Evolutionary conservation across 2,329 filamentous ascomycete species (phyloP).

Genomic region (Phialemoniopsis sp.): DNA sequence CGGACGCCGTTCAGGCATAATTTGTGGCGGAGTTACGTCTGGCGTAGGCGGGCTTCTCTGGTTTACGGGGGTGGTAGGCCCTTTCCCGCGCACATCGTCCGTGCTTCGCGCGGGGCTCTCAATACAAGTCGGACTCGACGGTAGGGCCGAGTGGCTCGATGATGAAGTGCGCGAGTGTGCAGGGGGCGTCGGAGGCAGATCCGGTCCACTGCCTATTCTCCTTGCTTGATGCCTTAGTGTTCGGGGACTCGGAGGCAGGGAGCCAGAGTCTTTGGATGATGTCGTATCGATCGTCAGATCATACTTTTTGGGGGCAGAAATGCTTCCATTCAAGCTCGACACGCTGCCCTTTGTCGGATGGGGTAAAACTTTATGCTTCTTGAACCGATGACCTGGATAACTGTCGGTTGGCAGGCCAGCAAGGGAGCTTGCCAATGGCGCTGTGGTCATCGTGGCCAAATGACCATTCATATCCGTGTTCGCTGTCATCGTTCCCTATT

Average conservation of each 20-base stretch:
- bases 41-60: conserved; percentile 69
- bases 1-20: conserved; percentile 29
- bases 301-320: conserved; percentile 9
- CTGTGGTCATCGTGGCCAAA: too few species aligned
- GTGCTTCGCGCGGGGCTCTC: conserved; percentile 32
- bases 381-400: conserved; percentile 15
- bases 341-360: conserved; percentile 23
- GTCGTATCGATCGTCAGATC: conserved; percentile 21
- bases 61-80: conserved; percentile 58
- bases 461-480: too few species aligned
- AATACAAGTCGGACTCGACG: conserved; percentile 34
- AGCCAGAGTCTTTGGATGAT: conserved; percentile 14
- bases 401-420: too few species aligned
- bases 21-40: conserved; percentile 67
- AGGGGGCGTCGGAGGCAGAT: conserved; percentile 60
- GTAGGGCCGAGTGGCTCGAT: conserved; percentile 38
- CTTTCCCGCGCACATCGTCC: conserved; percentile 28
- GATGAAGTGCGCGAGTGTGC: conserved; percentile 56
- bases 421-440: too few species aligned
- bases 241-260: conserved; percentile 30
- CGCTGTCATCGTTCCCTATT: too few species aligned
- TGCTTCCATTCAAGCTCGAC: conserved; percentile 6
- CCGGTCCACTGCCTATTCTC: conserved; percentile 38
- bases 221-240: conserved; percentile 35
- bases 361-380: conserved; percentile 32